Evolutionary conservation across 495 filamentous ascomycete genomes (phyloP).

Genomic region (Penicillium coprophilum): DNA sequence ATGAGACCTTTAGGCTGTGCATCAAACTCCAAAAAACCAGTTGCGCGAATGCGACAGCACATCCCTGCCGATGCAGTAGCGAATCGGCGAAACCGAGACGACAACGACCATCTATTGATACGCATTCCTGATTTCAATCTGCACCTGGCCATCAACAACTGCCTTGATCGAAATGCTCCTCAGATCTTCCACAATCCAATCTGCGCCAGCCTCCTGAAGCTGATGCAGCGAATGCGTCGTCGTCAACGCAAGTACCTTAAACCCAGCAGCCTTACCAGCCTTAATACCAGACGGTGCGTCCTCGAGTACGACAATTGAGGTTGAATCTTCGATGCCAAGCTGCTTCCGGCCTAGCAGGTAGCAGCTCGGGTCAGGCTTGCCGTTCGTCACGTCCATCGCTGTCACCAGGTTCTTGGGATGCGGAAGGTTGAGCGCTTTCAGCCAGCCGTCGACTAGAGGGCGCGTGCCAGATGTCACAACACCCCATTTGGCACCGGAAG

Average conservation of each 20-base stretch:
- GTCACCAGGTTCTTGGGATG: conserved; percentile 72
- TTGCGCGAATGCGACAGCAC: not conserved
- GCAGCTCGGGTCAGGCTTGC: conserved; percentile 85
- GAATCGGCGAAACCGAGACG: not conserved
- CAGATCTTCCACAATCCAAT: conserved; percentile 87
- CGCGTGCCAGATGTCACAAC: conserved; percentile 89
- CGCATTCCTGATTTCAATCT: conserved; percentile 52
- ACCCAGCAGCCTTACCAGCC: conserved; percentile 86
- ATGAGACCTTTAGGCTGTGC: conserved; percentile 8
- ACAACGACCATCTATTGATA: conserved; percentile 33
- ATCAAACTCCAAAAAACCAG: conserved; percentile 3
- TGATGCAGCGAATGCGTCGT: conserved; percentile 79
- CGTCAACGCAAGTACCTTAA: conserved; percentile 80
- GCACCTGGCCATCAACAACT: conserved; percentile 52
- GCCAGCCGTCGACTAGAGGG: conserved; percentile 83
- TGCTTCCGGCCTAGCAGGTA: conserved; percentile 69
- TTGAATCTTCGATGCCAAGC: conserved; percentile 55
- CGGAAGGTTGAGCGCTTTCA: conserved; percentile 72
- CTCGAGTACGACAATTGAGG: conserved; percentile 76
- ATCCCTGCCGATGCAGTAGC: conserved; percentile 6
- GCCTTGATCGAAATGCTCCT: conserved; percentile 61
- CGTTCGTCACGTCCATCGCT: conserved; percentile 80
- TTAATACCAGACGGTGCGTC: conserved; percentile 90
- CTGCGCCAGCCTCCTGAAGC: conserved; percentile 69
- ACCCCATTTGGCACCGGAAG: conserved; percentile 68